Conservation (phyloP, 345 rosid species). For the Psidium guajava region DNA sequence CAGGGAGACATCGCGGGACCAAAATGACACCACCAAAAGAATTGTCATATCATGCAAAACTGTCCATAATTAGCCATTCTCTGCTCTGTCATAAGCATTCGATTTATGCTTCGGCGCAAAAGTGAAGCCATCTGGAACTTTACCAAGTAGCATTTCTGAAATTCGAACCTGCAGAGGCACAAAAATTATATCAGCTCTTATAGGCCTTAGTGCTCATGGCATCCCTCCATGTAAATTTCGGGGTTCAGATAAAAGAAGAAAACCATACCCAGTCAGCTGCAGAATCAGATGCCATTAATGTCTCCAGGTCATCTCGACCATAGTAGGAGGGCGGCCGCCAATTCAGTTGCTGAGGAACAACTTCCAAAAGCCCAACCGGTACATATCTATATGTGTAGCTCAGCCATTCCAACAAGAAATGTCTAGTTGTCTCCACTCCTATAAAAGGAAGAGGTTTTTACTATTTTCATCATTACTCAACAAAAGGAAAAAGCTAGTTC, state of each 20-base stretch:
- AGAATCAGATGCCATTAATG: slow-evolving; percentile 87
- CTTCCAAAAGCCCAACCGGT: slow-evolving; percentile 83
- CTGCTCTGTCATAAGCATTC: slow-evolving; percentile 78
- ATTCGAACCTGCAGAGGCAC: slow-evolving; percentile 47
- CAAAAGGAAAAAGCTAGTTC: background rate
- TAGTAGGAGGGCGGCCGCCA: slow-evolving; percentile 92
- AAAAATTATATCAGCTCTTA: background rate
- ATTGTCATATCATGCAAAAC: background rate
- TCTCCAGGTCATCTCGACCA: slow-evolving; percentile 96
- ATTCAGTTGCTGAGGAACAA: slow-evolving; percentile 65
- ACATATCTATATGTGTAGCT: slow-evolving; percentile 78
- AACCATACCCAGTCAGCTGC: slow-evolving; percentile 87
- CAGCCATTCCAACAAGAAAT: slow-evolving; percentile 90
- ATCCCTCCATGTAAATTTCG: too few species aligned
- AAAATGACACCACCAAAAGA: background rate
- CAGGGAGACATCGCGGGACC: background rate
- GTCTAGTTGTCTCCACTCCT: slow-evolving; percentile 93
- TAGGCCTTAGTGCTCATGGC: background rate
- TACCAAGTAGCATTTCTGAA: slow-evolving; percentile 89
- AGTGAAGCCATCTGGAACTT: slow-evolving; percentile 84
- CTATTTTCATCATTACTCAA: background rate
- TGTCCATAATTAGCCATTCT: slow-evolving; percentile 49
- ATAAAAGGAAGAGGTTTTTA: background rate
- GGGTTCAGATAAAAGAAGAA: background rate
- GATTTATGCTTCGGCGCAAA: slow-evolving; percentile 94